phyloP scores from a whole-genome alignment of 202 grass and related monocot genomes.

The Panicum virgatum region DNA sequence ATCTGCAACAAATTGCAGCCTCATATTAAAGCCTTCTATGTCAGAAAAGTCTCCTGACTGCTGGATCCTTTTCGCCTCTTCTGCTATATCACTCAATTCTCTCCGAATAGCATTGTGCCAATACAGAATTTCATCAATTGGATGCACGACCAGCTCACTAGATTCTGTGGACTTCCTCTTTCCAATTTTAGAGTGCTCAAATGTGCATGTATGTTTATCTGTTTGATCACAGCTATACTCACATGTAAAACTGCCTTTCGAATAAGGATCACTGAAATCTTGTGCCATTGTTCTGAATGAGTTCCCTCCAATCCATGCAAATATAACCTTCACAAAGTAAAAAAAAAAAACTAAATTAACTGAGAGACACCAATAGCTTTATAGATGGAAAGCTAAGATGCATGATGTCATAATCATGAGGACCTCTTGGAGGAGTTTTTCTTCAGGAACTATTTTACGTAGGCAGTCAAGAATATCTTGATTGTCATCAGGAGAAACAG shows the following conservation, averaged over 20 bases:
- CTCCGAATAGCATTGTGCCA: constrained; percentile 88
- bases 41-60: constrained; percentile 71
- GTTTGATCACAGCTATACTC: constrained; percentile 23
- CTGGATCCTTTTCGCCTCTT: constrained; percentile 77
- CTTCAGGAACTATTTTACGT: constrained; percentile 74
- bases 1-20: constrained; percentile 88
- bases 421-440: constrained; percentile 93
- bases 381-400: constrained; percentile 14
- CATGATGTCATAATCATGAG: neutral
- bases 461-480: constrained; percentile 78
- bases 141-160: constrained; percentile 41
- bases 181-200: constrained; percentile 53
- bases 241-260: constrained; percentile 7
- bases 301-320: constrained; percentile 83
- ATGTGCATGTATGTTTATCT: constrained; percentile 40
- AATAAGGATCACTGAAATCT: constrained; percentile 24
- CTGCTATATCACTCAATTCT: constrained; percentile 74
- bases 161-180: constrained; percentile 71
- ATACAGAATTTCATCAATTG: constrained; percentile 96
- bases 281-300: constrained; percentile 27
- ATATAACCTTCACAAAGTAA: constrained; percentile 68
- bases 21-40: constrained; percentile 66
- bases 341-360: constrained; percentile 8
- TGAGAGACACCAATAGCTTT: neutral
- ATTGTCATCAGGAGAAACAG: constrained; percentile 70